These are phyloP conservation scores for Botrytis squamosa DNA, from an alignment of 2,329 filamentous ascomycete genomes.

Conservation along the genomic window DNA sequence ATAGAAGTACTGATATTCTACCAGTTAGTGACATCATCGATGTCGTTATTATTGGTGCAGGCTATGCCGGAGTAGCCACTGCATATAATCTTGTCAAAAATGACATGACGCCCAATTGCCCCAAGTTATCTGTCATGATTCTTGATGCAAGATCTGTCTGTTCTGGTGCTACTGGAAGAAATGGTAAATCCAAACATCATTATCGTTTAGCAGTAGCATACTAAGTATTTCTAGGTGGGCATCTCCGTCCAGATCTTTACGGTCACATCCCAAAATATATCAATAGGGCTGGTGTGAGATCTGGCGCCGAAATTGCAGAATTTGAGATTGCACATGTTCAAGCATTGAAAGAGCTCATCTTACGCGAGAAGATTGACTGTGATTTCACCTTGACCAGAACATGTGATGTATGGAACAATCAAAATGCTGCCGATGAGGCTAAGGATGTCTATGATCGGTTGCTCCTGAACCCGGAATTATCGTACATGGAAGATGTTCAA, in stretches of 20 bases:
- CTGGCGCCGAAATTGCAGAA: slow-evolving; percentile 27
- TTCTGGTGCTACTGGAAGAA: slow-evolving; percentile 75
- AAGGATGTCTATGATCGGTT: slow-evolving; percentile 15
- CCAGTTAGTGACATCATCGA: slow-evolving; percentile 23
- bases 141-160: slow-evolving; percentile 77
- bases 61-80: slow-evolving; percentile 26
- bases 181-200: slow-evolving; percentile 37
- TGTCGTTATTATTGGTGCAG: slow-evolving; percentile 29
- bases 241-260: slow-evolving; percentile 18
- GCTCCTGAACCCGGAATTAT: background rate
- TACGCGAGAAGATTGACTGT: slow-evolving; percentile 44
- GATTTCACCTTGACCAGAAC: slow-evolving; percentile 42
- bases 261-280: slow-evolving; percentile 19
- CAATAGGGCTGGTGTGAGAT: background rate
- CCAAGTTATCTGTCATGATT: slow-evolving; percentile 54
- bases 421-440: background rate
- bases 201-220: background rate
- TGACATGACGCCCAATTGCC: slow-evolving; percentile 42
- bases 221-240: background rate
- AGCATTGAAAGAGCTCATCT: slow-evolving; percentile 41
- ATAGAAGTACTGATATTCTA: slow-evolving; percentile 26
- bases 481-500: slow-evolving; percentile 14
- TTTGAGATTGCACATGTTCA: slow-evolving; percentile 44
- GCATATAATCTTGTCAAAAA: slow-evolving; percentile 36
- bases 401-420: slow-evolving; percentile 18